Evolutionary conservation across 2,329 filamentous ascomycete species (phyloP), one percentile per base, ranked within the genome.

Genomic region (Fusarium verticillioides): DNA sequence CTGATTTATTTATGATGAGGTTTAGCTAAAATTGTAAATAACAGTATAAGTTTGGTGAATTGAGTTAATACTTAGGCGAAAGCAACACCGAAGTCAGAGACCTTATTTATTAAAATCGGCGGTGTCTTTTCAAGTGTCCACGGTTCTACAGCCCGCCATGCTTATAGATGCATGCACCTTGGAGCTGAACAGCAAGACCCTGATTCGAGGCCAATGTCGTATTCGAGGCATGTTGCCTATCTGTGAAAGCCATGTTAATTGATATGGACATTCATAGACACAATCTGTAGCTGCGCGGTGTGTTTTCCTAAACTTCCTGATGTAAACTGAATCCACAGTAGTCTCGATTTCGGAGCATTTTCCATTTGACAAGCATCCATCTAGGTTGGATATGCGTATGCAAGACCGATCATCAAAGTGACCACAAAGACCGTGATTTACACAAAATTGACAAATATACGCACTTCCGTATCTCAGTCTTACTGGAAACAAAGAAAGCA

Each of bases 311-410:
- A 8, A 5, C 7, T 49, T 36, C 12, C 10, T 36, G 9, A 10
- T 49, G 10, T 37, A 12, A 13, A 11, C 11, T 4, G 2, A 1
- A 3, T 36, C 4, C 15, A 19, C 7, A 1, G 1, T 10, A 4
- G 2, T 16, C 9, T n/a, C 12, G 2, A 9, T 10, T 26, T 36
- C 18, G 3, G 3, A 36, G 8, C 30, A 26, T 12, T 5, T 10
- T 57, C 16, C 9, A 6, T n/a, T 36, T 12, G 6, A 58, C 21
- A 18, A 12, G 15, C 12, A 23, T n/a, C n/a, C n/a, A 13, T 4
- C 15, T 4, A 16, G 6, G 12, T 7, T 39, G 1, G 5, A 26
- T n/a, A 13, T 5, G 26, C 19, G 23, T 15, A 19, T 19, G 6
- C n/a, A 26, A 3, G 18, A 15, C 7, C 18, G 7, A 36, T 52